Percentiles rank a stretch among this genome's conserved stretches.
phyloP scores from a whole-genome alignment of 2,329 filamentous ascomycete species.

The Pseudogymnoascus sp. region DNA sequence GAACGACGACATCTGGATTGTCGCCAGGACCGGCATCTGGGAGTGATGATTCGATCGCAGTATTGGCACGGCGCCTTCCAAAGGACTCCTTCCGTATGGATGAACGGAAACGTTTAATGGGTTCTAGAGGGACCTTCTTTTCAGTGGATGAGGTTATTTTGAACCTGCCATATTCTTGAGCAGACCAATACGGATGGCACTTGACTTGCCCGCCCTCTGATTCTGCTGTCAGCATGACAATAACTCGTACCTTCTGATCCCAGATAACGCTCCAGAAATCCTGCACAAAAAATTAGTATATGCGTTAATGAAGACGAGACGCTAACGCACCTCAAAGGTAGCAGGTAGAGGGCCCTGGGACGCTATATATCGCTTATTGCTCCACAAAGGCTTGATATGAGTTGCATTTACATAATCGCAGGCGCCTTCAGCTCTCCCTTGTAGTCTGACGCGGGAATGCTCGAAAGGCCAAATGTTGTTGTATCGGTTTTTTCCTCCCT shows the following conservation, averaged over 20 bases:
- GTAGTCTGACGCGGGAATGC: slow-evolving; percentile 77
- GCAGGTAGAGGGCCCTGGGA: slow-evolving; percentile 88
- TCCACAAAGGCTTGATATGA: slow-evolving; percentile 69
- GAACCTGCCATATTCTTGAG: slow-evolving; percentile 68
- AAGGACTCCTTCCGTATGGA: slow-evolving; percentile 26
- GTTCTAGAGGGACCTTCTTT: slow-evolving; percentile 70
- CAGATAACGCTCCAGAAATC: slow-evolving; percentile 98
- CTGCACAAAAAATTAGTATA: slow-evolving; percentile 37
- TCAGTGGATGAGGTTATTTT: slow-evolving; percentile 72
- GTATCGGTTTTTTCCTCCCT: slow-evolving; percentile 91
- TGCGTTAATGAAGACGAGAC: background rate
- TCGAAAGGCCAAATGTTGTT: slow-evolving; percentile 98
- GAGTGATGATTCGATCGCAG: slow-evolving; percentile 39
- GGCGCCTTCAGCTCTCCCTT: slow-evolving; percentile 55
- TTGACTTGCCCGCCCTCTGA: slow-evolving; percentile 89
- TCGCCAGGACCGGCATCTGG: slow-evolving; percentile 39
- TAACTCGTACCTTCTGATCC: slow-evolving; percentile 90
- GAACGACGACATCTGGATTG: slow-evolving; percentile 68
- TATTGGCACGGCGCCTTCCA: slow-evolving; percentile 47
- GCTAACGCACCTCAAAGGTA: slow-evolving; percentile 69
- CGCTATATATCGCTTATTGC: slow-evolving; percentile 89
- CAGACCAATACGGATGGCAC: slow-evolving; percentile 89
- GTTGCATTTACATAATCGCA: slow-evolving; percentile 98
- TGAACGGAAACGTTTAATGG: slow-evolving; percentile 39
- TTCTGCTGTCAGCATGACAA: slow-evolving; percentile 95